phyloP scores from a whole-genome alignment of 2,329 filamentous ascomycete genomes.

The Ophiostoma himal-ulmi region DNA sequence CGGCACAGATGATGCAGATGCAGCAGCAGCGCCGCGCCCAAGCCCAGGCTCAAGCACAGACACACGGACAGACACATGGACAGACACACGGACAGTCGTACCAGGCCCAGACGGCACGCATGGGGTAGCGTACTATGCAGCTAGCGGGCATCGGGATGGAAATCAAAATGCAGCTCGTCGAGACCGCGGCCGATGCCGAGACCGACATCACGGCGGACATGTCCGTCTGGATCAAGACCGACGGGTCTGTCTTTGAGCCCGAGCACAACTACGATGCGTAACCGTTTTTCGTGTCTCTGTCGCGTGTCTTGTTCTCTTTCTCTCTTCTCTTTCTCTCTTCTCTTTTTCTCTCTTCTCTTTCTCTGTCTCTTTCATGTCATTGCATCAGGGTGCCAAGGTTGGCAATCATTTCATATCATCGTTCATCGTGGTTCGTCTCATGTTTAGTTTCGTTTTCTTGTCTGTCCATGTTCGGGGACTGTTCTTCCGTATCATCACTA shows the following conservation, averaged over 20 bases:
- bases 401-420: neutral
- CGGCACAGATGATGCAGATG: slow-evolving; percentile 22
- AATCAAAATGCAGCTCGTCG: neutral
- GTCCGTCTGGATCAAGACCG: too few species aligned
- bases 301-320: neutral
- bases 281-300: neutral
- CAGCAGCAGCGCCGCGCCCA: slow-evolving; percentile 21
- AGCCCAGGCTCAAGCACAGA: slow-evolving; percentile 21
- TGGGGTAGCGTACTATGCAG: slow-evolving; percentile 8
- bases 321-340: neutral
- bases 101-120: slow-evolving; percentile 22
- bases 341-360: neutral
- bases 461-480: neutral
- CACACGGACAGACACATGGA: neutral
- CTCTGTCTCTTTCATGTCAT: neutral
- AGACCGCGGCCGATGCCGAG: too few species aligned
- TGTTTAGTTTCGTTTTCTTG: neutral
- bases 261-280: too few species aligned
- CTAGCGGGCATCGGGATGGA: neutral
- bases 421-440: neutral
- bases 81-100: neutral
- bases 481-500: neutral
- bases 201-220: too few species aligned
- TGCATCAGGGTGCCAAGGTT: neutral
- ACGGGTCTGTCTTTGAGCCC: too few species aligned